Conservation (phyloP, 176 grass and related monocot genomes). For the Melocanna baccifera region DNA sequence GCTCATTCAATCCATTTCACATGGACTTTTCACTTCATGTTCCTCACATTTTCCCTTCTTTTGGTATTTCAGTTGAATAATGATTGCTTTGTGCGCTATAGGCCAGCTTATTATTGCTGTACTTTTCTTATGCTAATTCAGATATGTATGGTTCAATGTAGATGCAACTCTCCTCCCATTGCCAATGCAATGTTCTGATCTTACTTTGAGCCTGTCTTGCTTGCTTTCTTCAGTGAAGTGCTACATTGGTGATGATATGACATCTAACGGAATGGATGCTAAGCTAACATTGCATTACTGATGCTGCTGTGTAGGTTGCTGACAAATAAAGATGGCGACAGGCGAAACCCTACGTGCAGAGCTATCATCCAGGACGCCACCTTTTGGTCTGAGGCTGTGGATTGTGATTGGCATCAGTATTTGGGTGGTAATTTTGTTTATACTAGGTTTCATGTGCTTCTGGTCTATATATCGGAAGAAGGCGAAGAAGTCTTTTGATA, state of each 20-base stretch:
- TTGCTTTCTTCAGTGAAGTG: constrained; percentile 2
- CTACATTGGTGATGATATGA: background rate
- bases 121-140: background rate
- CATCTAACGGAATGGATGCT: background rate
- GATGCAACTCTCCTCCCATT: background rate
- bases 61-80: background rate
- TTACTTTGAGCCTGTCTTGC: background rate
- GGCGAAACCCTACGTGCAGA: background rate
- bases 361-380: constrained; percentile 21
- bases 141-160: background rate
- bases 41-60: background rate
- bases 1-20: constrained; percentile 23
- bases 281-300: background rate
- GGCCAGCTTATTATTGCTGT: background rate
- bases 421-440: constrained; percentile 26
- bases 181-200: background rate
- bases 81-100: background rate
- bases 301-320: background rate
- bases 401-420: constrained; percentile 36
- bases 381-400: constrained; percentile 28
- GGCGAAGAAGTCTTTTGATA: constrained; percentile 23
- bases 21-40: constrained; percentile 12
- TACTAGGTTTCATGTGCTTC: constrained; percentile 32
- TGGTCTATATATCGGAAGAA: constrained; percentile 25
- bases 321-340: constrained; percentile 1